Base-by-base conservation (phyloP, 495 filamentous ascomycete species). In the Aspergillus carlsbadensis region DNA sequence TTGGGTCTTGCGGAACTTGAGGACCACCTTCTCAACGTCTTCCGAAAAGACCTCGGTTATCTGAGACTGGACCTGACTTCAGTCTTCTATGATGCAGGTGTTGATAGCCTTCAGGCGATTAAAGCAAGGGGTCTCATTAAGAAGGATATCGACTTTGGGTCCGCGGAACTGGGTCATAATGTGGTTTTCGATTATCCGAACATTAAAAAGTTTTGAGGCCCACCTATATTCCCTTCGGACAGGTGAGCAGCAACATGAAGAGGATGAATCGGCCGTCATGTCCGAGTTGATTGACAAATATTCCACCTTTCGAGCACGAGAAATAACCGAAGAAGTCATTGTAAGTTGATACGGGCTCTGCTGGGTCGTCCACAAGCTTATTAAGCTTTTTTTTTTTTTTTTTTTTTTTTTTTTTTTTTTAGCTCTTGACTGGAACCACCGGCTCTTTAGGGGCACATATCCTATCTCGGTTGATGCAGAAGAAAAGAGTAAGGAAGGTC, bases 381-480 rank as follows among this genome's bases (percentile, higher is more conserved):
- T 57, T 1, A 24, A 21, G n/a, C n/a, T n/a, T n/a, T n/a, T n/a
- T n/a, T n/a, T n/a, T n/a, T n/a, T n/a, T n/a, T n/a, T n/a, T n/a
- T n/a, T n/a, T n/a, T n/a, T n/a, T n/a, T n/a, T n/a, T n/a, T n/a
- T n/a, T n/a, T n/a, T 35, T 42, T 1, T 20, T 36, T 13, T 34
- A 61, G 58, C 35, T 73, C 11, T 56, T 88, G 10, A 87, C 85
- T 0, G 86, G 86, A 11, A 80, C 80, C 5, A 88, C 86, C 8
- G 86, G 86, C 14, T 75, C 81, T 4, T 71, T 88, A 1, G 86
- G 85, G 2, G 73, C 76, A 1, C 80, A 86, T 48, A 75, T 87
- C 10, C 74, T 87, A 5, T 60, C 74, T 17, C 66, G 72, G 15
- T 60, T 85, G 10, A 54, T 63, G 4, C 62, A 63, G 10, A 54